Evolutionary conservation across 176 grass and related monocot species (phyloP).

Genomic region (Cocos nucifera): DNA sequence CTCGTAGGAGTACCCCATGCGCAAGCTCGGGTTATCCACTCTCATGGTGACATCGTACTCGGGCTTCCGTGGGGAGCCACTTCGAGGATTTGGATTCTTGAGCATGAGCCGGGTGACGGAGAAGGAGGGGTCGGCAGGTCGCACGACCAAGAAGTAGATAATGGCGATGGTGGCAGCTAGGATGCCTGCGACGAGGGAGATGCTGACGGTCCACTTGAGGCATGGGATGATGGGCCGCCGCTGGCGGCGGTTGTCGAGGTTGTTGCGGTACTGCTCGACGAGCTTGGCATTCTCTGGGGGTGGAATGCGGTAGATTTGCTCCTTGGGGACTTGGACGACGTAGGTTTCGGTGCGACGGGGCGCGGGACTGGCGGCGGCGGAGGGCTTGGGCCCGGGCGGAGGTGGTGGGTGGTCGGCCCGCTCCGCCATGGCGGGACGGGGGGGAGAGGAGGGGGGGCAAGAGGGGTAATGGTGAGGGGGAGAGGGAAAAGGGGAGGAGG

Average conservation of each 20-base stretch:
- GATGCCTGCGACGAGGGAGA: neutral
- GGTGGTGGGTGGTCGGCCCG: conserved; percentile 14
- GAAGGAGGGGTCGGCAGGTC: conserved; percentile 47
- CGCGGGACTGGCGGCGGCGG: neutral
- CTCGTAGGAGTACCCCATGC: conserved; percentile 44
- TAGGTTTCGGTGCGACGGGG: conserved; percentile 35
- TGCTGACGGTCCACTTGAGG: conserved; percentile 21
- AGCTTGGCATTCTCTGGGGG: conserved; percentile 78
- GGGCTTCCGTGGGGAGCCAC: neutral
- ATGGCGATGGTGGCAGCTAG: conserved; percentile 15
- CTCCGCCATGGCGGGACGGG: conserved; percentile 51
- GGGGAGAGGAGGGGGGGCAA: neutral
- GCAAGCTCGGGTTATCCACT: conserved; percentile 49
- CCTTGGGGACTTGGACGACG: conserved; percentile 74
- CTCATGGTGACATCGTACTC: conserved; percentile 48
- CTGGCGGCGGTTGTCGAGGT: neutral
- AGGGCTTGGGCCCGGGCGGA: neutral
- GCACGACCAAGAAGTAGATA: conserved; percentile 23
- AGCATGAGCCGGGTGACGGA: conserved; percentile 36
- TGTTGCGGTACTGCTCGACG: conserved; percentile 51
- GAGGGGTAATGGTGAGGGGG: neutral
- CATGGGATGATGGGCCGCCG: conserved; percentile 9
- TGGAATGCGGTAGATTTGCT: conserved; percentile 82
- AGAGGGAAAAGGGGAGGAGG: neutral
- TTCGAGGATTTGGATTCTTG: conserved; percentile 9